Evolutionary conservation across 257 asterid species (phyloP).

Genomic region (Ilex aquifolium): DNA sequence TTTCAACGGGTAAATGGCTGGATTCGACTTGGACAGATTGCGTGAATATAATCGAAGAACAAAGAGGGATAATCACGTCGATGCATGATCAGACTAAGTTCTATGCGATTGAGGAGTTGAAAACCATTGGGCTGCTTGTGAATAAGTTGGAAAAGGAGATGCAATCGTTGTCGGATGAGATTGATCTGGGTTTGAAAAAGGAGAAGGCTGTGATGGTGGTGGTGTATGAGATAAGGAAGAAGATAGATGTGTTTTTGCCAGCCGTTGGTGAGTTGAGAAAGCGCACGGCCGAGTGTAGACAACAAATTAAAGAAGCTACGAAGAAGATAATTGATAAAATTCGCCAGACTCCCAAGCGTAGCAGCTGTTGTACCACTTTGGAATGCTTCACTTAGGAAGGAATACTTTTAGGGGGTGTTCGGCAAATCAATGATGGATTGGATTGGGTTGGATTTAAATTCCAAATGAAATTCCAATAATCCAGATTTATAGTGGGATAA

Average conservation of each 20-base stretch:
- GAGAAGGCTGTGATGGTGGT: constrained; percentile 30
- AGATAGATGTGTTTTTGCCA: constrained; percentile 32
- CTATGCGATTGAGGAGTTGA: constrained; percentile 47
- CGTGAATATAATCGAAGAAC: constrained; percentile 39
- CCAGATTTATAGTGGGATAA: no score
- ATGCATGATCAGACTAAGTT: constrained; percentile 38
- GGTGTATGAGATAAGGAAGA: constrained; percentile 43
- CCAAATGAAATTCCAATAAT: no score
- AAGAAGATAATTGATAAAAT: constrained; percentile 56
- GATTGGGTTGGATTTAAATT: no score
- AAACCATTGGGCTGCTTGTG: constrained; percentile 31
- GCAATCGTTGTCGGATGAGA: no score
- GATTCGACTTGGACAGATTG: constrained; percentile 41
- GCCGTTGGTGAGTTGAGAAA: constrained; percentile 43
- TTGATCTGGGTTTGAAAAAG: constrained; percentile 1
- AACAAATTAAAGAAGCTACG: constrained; percentile 49
- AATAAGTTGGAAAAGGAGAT: constrained; percentile 32
- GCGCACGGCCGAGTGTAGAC: constrained; percentile 45
- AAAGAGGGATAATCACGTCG: constrained; percentile 35
- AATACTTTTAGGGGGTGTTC: no score
- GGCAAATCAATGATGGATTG: no score
- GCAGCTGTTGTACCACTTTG: neutral
- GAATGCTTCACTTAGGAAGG: constrained; percentile 4
- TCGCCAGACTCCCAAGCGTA: constrained; percentile 34
- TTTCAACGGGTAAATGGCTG: constrained; percentile 62